These are phyloP conservation scores for Linum trigynum DNA, from an alignment of 345 rosid genomes.

Conservation along the genomic window DNA sequence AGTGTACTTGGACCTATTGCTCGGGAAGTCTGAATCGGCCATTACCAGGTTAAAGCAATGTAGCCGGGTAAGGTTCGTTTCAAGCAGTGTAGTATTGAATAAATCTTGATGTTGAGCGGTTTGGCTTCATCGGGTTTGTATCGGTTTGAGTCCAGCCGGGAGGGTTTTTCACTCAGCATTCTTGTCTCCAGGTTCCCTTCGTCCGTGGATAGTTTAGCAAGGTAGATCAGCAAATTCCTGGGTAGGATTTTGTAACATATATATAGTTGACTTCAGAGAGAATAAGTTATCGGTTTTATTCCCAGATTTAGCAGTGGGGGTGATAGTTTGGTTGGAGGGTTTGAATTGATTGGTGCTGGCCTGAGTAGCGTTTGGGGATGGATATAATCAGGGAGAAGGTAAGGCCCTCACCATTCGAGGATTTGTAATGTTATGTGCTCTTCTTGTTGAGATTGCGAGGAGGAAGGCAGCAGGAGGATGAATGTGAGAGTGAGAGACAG, in stretches of 20 bases:
- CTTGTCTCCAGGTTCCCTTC: neutral
- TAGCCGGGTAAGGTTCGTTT: conserved; percentile 54
- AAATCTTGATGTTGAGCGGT: conserved; percentile 14
- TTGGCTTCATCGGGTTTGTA: too few species aligned
- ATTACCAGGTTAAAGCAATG: conserved; percentile 68
- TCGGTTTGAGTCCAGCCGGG: neutral
- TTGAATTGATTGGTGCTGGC: too few species aligned
- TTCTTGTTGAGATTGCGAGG: too few species aligned
- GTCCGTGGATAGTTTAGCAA: neutral
- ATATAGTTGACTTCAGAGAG: conserved; percentile 1
- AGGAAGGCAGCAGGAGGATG: too few species aligned
- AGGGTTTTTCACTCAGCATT: neutral
- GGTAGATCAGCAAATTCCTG: neutral
- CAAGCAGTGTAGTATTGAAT: conserved; percentile 19
- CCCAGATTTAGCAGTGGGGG: neutral
- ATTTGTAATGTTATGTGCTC: too few species aligned
- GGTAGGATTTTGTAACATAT: neutral
- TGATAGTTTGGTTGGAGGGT: too few species aligned
- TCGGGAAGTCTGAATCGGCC: conserved; percentile 71
- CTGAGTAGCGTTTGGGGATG: too few species aligned
- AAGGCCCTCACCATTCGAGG: too few species aligned
- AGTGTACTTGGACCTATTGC: conserved; percentile 61
- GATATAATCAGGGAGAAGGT: too few species aligned
- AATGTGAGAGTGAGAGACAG: too few species aligned
- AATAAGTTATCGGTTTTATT: neutral